These are phyloP conservation scores for Alectoria sarmentosa DNA, from an alignment of 495 filamentous ascomycete genomes.

Conservation along the genomic window DNA sequence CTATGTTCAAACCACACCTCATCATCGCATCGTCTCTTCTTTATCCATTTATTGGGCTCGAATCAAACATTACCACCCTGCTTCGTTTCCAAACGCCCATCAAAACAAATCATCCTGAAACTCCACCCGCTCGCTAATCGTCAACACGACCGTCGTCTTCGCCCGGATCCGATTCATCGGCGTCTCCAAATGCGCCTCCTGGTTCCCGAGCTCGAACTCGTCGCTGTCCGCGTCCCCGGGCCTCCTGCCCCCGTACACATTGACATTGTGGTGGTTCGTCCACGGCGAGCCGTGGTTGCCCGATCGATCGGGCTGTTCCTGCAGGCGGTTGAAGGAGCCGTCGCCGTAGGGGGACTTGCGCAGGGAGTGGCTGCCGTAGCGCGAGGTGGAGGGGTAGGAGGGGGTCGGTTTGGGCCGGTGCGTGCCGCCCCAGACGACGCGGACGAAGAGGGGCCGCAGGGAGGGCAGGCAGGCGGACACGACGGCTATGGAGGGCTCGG, in stretches of 20 bases:
- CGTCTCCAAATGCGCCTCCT: background rate
- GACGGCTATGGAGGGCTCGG: conserved; percentile 23
- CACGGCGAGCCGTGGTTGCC: background rate
- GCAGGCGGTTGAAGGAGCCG: conserved; percentile 13
- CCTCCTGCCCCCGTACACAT: background rate
- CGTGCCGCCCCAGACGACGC: conserved; percentile 13
- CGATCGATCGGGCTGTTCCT: background rate
- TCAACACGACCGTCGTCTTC: conserved; percentile 19
- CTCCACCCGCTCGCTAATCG: conserved; percentile 16
- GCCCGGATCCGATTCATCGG: conserved; percentile 15
- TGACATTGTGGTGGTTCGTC: background rate
- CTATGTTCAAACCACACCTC: no score
- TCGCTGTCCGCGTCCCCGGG: conserved; percentile 6
- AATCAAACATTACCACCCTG: no score
- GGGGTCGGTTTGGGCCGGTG: conserved; percentile 4
- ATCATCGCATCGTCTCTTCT: no score
- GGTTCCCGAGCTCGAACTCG: conserved; percentile 10
- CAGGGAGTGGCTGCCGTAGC: background rate
- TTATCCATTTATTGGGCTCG: no score
- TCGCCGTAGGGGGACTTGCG: conserved; percentile 1
- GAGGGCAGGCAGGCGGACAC: conserved; percentile 25
- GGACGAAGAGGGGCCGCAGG: conserved; percentile 23
- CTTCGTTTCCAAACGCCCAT: background rate
- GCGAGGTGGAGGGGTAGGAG: conserved; percentile 5
- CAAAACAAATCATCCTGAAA: conserved; percentile 22